phyloP scores from a whole-genome alignment of 2,329 filamentous ascomycete genomes.

The Biscogniauxia marginata region DNA sequence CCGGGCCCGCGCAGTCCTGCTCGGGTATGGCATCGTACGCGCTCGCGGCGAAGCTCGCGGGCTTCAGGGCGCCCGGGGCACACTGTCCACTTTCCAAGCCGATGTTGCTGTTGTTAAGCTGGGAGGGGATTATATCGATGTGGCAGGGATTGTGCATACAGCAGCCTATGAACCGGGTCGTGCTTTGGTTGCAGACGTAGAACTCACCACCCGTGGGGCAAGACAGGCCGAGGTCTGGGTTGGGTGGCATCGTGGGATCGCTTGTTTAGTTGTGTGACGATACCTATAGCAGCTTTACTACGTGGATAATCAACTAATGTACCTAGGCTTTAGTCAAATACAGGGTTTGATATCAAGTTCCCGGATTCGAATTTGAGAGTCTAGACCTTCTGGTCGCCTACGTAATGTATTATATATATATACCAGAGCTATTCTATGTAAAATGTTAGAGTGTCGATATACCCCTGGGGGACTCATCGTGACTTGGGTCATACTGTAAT shows the following conservation, averaged over 20 bases:
- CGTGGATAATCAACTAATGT: background rate
- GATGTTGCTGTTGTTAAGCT: background rate
- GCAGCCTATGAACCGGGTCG: slow-evolving; percentile 2
- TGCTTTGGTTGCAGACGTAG: slow-evolving; percentile 1
- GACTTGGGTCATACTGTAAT: too few relatives aligned
- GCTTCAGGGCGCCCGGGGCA: background rate
- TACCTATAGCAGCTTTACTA: background rate
- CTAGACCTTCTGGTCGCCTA: too few relatives aligned
- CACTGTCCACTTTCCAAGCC: background rate
- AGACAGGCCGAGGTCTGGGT: background rate
- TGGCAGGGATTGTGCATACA: background rate
- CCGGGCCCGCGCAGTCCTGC: slow-evolving; percentile 2
- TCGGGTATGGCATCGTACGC: background rate
- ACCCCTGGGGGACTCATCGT: too few relatives aligned
- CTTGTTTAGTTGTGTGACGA: background rate
- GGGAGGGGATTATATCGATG: background rate
- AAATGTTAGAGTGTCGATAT: too few relatives aligned
- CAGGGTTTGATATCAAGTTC: too few relatives aligned
- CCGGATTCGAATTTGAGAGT: too few relatives aligned
- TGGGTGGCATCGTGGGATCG: background rate
- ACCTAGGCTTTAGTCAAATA: background rate
- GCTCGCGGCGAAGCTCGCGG: background rate
- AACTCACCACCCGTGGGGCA: slow-evolving; percentile 2
- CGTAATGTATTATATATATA: too few relatives aligned
- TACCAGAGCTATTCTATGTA: too few relatives aligned